phyloP scores from a whole-genome alignment of 257 asterid genomes.

The Jaltomata sinuosa region DNA sequence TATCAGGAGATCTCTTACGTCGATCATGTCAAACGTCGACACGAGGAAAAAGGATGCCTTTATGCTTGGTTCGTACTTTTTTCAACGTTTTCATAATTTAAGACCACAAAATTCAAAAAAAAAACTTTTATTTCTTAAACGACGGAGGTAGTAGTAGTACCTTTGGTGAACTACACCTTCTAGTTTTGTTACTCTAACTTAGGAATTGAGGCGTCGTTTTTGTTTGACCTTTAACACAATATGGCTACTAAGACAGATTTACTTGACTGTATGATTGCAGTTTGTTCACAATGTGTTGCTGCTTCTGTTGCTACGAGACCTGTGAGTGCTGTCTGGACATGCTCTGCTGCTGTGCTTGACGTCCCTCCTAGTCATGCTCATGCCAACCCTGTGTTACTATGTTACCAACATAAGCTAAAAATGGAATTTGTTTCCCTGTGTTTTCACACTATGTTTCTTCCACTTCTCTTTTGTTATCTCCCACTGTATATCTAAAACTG shows the following conservation, averaged over 20 bases:
- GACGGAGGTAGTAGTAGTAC: no score
- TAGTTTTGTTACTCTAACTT: neutral
- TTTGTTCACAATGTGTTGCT: slow-evolving; percentile 26
- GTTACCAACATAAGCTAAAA: neutral
- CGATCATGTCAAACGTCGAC: slow-evolving; percentile 12
- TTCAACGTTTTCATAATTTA: neutral
- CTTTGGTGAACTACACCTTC: no score
- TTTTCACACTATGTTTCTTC: neutral
- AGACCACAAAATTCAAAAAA: no score
- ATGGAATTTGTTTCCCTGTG: neutral
- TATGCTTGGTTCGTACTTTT: slow-evolving; percentile 17
- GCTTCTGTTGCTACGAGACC: slow-evolving; percentile 31
- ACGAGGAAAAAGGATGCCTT: slow-evolving; percentile 19
- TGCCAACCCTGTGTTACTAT: neutral
- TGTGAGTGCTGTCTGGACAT: slow-evolving; percentile 29
- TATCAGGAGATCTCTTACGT: slow-evolving; percentile 5
- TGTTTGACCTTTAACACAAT: neutral
- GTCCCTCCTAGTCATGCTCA: neutral
- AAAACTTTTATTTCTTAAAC: no score
- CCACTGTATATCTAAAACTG: neutral
- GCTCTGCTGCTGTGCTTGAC: slow-evolving; percentile 14
- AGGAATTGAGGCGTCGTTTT: neutral
- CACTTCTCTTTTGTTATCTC: neutral
- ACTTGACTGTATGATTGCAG: neutral
- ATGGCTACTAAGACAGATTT: neutral